Base-by-base conservation (phyloP, 345 rosid species). In the Gossypium thurberi region DNA sequence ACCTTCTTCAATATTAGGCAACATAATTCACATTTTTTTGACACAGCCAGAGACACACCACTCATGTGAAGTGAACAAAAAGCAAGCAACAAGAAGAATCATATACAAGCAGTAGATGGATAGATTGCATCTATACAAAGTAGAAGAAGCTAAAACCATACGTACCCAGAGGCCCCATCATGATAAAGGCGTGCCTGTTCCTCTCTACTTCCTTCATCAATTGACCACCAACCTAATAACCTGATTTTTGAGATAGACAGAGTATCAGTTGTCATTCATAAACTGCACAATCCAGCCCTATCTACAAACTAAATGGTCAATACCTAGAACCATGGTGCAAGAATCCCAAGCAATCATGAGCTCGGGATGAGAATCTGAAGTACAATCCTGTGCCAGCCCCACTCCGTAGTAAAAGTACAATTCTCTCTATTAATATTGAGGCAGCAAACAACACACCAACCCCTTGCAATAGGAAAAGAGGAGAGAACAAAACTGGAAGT, bases 161-260 rank as follows among this genome's bases (percentile, higher is more conserved):
- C 85, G 83, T 56, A 91, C 99, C 98, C 91, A 65, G 91, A 86
- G 75, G 84, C 82, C 37, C 82, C 85, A 70, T 85, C 96, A 42
- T 86, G 78, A 85, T 85, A 87, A 64, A 95, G 86, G 26, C 87
- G 89, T 28, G 97, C 96, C 80, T 95, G 96, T 69, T 95, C 99
- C 87, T 95, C 99, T 53, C 79, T 75, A 72, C 98, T 93, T 76
- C 93, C 97, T 80, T 95, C 98, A 77, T 95, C 98, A 77, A 95
- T 95, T 12, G 99, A 95, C 99, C 99, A 95, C 99, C 99, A 95
- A 62, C 99, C 99, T 76, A 95, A 67, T 70, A 95, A 82, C 86
- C 98, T 95, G 90, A 23, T 71, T 70, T 50, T 55, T 13, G 18
- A 66, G 18, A 65, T 28, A 77, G 60, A 60, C 71, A 75, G 40